Conservation (phyloP, 805 yeast species). For the Candida yuanshanica region DNA sequence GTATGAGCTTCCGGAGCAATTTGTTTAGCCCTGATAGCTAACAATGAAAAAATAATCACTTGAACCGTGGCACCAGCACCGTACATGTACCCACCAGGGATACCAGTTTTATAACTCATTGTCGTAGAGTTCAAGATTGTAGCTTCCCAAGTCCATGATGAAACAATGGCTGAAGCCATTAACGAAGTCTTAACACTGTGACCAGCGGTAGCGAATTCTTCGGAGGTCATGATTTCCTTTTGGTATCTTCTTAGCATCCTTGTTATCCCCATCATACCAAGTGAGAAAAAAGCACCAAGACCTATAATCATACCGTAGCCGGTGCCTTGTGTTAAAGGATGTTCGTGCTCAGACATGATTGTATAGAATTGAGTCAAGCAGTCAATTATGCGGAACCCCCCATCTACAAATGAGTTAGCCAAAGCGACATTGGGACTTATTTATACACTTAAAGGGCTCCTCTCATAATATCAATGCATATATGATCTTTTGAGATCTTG, state of each 20-base stretch:
- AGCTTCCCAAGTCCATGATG: constrained; percentile 94
- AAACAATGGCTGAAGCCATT: constrained; percentile 85
- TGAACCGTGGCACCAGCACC: constrained; percentile 93
- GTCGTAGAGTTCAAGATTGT: constrained; percentile 71
- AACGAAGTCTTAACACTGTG: constrained; percentile 80
- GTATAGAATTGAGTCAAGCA: background rate
- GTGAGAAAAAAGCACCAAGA: constrained; percentile 72
- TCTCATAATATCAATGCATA: too few species aligned
- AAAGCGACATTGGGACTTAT: too few species aligned
- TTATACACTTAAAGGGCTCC: too few species aligned
- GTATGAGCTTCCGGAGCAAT: constrained; percentile 92
- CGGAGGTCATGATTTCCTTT: constrained; percentile 83
- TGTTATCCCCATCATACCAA: constrained; percentile 76
- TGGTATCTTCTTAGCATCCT: constrained; percentile 69
- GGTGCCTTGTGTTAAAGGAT: constrained; percentile 55
- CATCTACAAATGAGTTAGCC: too few species aligned
- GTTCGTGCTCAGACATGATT: background rate
- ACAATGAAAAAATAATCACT: constrained; percentile 75
- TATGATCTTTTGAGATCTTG: too few species aligned
- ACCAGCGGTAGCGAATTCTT: constrained; percentile 92
- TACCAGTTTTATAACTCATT: constrained; percentile 73
- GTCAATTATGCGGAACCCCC: too few species aligned
- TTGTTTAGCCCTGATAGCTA: constrained; percentile 85
- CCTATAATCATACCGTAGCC: constrained; percentile 90
- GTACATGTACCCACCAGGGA: constrained; percentile 62